These are phyloP conservation scores for Colletotrichum spinosum DNA, from an alignment of 2,329 filamentous ascomycete genomes.

Conservation along the genomic window DNA sequence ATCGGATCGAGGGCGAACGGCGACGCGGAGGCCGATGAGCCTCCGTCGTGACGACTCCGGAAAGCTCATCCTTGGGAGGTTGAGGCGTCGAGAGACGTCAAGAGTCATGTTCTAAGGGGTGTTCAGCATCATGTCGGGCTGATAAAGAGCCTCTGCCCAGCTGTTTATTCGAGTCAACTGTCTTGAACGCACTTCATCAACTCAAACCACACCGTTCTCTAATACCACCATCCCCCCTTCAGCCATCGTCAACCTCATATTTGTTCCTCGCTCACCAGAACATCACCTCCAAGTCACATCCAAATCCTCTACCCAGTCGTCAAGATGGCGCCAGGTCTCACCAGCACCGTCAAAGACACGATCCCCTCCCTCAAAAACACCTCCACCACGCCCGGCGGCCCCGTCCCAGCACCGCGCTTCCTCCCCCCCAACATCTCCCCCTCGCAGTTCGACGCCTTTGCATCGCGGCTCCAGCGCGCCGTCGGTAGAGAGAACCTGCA, in stretches of 20 bases:
- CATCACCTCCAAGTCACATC: background rate
- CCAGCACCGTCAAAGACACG: conserved; percentile 2
- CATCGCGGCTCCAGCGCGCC: conserved; percentile 4
- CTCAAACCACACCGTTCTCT: no score
- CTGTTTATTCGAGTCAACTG: no score
- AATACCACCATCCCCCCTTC: no score
- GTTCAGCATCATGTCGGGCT: no score
- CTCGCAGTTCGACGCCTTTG: conserved; percentile 27
- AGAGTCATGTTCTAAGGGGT: no score
- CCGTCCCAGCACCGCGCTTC: conserved; percentile 15
- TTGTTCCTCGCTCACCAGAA: background rate
- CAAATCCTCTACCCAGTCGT: background rate
- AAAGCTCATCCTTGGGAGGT: conserved; percentile 1
- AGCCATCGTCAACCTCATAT: background rate
- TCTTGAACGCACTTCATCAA: no score
- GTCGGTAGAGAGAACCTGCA: conserved; percentile 28
- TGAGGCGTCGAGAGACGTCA: no score
- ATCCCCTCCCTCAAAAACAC: background rate
- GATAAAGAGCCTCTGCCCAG: no score
- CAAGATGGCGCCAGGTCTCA: conserved; percentile 27
- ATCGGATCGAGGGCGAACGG: background rate
- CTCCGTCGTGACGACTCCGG: background rate
- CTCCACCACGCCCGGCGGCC: background rate
- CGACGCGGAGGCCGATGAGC: background rate
- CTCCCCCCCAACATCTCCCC: conserved; percentile 14